Conservation (phyloP, 371 early-diverging fungal genomes). For the Apophysomyces elegans region DNA sequence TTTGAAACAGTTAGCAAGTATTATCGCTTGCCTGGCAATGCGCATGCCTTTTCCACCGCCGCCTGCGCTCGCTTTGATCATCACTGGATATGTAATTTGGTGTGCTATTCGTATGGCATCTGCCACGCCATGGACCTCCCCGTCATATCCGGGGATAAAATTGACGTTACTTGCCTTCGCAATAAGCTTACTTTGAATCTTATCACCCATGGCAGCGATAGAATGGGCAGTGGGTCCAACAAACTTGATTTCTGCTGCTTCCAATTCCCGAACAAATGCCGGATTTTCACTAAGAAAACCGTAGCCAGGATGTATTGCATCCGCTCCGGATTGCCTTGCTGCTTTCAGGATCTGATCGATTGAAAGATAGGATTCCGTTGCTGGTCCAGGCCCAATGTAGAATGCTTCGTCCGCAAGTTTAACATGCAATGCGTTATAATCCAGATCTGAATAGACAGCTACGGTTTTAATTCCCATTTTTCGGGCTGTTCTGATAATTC, state of each 20-base stretch:
- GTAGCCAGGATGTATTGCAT: conserved; percentile 87
- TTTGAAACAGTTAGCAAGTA: neutral
- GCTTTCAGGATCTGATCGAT: conserved; percentile 68
- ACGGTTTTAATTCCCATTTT: conserved; percentile 54
- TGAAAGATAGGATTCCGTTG: conserved; percentile 74
- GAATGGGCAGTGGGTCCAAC: conserved; percentile 79
- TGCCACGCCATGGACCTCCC: conserved; percentile 51
- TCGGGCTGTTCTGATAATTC: conserved; percentile 55
- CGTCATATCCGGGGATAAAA: conserved; percentile 71
- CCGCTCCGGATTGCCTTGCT: conserved; percentile 63
- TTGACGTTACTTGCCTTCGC: conserved; percentile 72
- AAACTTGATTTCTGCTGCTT: conserved; percentile 66
- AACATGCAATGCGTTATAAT: conserved; percentile 81
- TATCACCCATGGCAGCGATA: conserved; percentile 93
- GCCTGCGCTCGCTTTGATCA: conserved; percentile 86
- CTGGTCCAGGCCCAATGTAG: conserved; percentile 66
- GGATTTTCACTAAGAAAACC: conserved; percentile 90
- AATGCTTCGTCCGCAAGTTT: conserved; percentile 83
- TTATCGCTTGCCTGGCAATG: conserved; percentile 58
- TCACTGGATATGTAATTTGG: conserved; percentile 75
- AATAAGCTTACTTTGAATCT: conserved; percentile 76
- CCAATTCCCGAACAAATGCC: conserved; percentile 69
- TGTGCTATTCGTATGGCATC: conserved; percentile 55
- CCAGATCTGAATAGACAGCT: conserved; percentile 70
- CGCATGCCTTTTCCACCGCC: conserved; percentile 94